A percentile compares a stretch with the other conserved stretches of the same genome.
Conservation (phyloP, 768 basidiomycete species). For the Lentinula sp. region DNA sequence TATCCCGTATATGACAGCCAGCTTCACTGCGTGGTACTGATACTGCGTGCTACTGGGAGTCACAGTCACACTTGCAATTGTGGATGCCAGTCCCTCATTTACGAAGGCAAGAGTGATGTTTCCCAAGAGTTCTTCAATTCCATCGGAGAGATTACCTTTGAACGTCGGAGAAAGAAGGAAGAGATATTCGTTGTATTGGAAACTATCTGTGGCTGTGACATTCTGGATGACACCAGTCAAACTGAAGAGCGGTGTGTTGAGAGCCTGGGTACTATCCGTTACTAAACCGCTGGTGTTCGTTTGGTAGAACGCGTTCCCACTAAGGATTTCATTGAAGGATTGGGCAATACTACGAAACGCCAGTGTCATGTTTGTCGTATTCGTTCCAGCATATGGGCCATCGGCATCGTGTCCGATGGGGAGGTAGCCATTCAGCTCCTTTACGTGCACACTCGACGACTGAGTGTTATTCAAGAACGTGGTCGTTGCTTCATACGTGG, state of each 20-base stretch:
- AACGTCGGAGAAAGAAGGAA: not conserved
- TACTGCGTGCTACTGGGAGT: constrained; percentile 25
- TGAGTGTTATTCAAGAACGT: not conserved
- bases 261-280: not conserved
- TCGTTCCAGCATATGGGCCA: not conserved
- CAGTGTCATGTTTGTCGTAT: not conserved
- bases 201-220: not conserved
- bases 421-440: not conserved
- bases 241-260: not conserved
- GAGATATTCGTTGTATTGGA: not conserved
- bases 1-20: not conserved
- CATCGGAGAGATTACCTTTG: not conserved
- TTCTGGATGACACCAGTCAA: not conserved
- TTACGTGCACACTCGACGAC: not conserved
- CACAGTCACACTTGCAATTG: constrained; percentile 3
- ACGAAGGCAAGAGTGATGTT: constrained; percentile 2
- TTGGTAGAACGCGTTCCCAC: not conserved
- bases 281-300: not conserved
- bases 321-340: not conserved
- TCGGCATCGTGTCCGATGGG: not conserved
- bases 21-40: constrained; percentile 36
- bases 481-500: not conserved
- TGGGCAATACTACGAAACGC: not conserved
- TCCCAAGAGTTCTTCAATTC: not conserved
- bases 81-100: not conserved